Conservation (phyloP, 495 filamentous ascomycete genomes). For the Xylaria longipes region DNA sequence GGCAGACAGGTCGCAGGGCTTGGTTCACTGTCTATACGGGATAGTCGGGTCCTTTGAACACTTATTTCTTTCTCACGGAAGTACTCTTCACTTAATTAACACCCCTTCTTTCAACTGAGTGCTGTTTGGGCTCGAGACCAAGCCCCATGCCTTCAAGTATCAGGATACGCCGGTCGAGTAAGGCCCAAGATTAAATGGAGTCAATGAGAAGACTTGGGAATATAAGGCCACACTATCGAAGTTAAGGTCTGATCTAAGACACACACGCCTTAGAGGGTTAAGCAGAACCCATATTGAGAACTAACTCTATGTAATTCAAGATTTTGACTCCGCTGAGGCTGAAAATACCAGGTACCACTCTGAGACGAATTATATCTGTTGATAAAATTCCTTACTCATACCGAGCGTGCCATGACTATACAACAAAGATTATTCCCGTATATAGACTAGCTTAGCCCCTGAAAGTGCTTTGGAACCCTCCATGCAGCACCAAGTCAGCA, state of each 20-base stretch:
- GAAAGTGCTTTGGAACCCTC: neutral
- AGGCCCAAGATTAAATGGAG: too few relatives aligned
- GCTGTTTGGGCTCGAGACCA: too few relatives aligned
- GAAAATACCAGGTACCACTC: neutral
- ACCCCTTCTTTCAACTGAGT: neutral
- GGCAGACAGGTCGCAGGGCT: neutral
- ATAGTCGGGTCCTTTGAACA: neutral
- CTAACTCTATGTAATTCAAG: too few relatives aligned
- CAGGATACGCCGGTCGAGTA: too few relatives aligned
- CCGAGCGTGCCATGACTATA: neutral
- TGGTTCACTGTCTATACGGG: neutral
- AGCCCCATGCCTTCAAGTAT: too few relatives aligned
- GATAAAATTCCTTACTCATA: neutral
- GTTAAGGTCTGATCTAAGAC: too few relatives aligned
- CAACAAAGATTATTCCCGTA: neutral
- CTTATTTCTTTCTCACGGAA: neutral
- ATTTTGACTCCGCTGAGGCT: too few relatives aligned
- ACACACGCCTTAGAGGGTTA: too few relatives aligned
- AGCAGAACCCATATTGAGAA: too few relatives aligned
- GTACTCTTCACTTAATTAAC: neutral
- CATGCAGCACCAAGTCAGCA: neutral
- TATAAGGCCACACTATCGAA: too few relatives aligned
- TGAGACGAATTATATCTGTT: neutral
- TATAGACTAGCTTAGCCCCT: neutral
- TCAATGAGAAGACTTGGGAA: too few relatives aligned